These are phyloP conservation scores for Melaleuca alternifolia DNA, from an alignment of 345 rosid species.

Conservation along the genomic window DNA sequence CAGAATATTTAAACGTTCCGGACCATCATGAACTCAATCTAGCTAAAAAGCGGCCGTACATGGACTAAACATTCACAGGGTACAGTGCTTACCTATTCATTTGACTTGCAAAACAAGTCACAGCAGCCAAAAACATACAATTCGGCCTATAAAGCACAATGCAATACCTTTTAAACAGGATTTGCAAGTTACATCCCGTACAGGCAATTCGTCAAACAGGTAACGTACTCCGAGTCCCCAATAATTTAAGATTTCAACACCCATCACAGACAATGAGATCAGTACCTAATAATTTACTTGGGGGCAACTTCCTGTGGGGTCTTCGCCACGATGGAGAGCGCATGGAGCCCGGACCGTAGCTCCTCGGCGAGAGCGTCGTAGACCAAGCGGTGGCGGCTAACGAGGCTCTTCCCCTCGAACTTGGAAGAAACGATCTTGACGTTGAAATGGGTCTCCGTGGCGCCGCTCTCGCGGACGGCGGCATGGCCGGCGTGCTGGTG, in stretches of 20 bases:
- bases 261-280: neutral
- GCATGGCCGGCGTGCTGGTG: conserved; percentile 69
- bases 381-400: conserved; percentile 50
- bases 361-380: conserved; percentile 43
- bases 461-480: conserved; percentile 22
- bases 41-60: neutral
- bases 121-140: neutral
- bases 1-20: neutral
- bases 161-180: neutral
- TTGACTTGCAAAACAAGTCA: neutral
- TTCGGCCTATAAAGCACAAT: neutral
- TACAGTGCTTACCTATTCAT: neutral
- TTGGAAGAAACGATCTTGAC: conserved; percentile 37
- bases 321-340: conserved; percentile 51
- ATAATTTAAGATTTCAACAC: neutral
- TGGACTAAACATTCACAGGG: neutral
- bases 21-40: neutral
- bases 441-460: conserved; percentile 48
- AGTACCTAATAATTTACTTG: neutral
- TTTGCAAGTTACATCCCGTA: neutral
- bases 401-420: conserved; percentile 35
- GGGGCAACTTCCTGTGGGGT: conserved; percentile 31
- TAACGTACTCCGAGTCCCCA: neutral
- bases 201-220: neutral
- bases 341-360: conserved; percentile 42